Base-by-base conservation (phyloP, 768 basidiomycete genomes). In the Boletus fagicola region DNA sequence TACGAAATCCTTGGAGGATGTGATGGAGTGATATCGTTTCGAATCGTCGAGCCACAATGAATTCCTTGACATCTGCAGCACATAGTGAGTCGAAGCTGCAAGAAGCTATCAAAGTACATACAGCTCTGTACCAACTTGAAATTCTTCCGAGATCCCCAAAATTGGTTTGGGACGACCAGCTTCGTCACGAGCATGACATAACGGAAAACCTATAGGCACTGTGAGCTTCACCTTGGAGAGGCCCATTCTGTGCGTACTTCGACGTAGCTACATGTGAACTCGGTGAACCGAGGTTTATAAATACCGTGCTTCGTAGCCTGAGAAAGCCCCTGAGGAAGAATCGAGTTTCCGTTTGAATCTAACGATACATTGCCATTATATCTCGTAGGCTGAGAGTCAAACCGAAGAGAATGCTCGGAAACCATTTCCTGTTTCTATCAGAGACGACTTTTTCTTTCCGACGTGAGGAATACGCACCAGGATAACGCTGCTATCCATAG, bases 131-230 rank as follows among this genome's bases (percentile, higher is more conserved):
- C 71, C 9, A 83, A 58, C 52, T 82, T 77, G 45, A 84, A 79
- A 65, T 98, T 98, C 40, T 59, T 70, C 36, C 76, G 68, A 22
- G 81, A 85, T 12, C 94, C 94, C 92, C 94, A 95, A 58, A 95
- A 82, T 15, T 77, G 75, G 31, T 80, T 80, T 2, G 92, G 92
- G 52, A 95, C 85, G 16, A 94, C 83, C 9, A 77, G 65, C 57
- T 84, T 83, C 1, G 90, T 88, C 38, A 88, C 76, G 4, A 83
- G 66, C 5, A 76, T 74, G 11, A 83, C 83, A 72, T 85, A 95
- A 24, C 83, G 79, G 64, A 78, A 86, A 28, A 95, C 89, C 90
- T 94, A 33, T 26, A 35, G 6, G 16, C 7, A 40, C 9, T 26
- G 35, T 57, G 31, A 64, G 35, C 20, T 28, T 20, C 5, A 13